These are phyloP conservation scores for Astrephomene gubernaculifera DNA, from an alignment of 139 green algal species.

Conservation along the genomic window DNA sequence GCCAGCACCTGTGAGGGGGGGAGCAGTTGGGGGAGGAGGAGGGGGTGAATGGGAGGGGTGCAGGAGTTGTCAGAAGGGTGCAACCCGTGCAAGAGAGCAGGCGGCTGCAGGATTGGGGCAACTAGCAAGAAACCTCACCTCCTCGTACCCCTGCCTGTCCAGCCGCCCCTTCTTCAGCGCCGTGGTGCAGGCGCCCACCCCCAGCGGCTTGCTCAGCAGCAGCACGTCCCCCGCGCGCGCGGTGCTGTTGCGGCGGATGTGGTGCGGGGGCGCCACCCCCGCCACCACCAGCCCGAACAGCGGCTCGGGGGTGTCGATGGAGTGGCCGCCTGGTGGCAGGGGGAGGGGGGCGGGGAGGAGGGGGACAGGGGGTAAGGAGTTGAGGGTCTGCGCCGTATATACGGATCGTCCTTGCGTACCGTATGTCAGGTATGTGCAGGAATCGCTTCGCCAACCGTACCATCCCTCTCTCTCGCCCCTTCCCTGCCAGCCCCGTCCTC, in stretches of 20 bases:
- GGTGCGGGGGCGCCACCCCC: constrained; percentile 40
- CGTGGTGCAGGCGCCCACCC: constrained; percentile 54
- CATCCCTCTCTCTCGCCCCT: too few relatives aligned
- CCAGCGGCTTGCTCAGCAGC: constrained; percentile 63
- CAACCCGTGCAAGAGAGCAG: too few relatives aligned
- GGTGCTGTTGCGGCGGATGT: constrained; percentile 46
- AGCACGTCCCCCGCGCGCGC: constrained; percentile 42
- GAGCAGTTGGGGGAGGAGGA: not conserved
- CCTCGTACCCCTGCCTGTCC: constrained; percentile 35
- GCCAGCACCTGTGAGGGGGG: constrained; percentile 39
- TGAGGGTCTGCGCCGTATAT: too few relatives aligned
- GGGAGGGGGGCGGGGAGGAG: not conserved
- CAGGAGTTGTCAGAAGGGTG: too few relatives aligned
- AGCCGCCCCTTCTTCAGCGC: constrained; percentile 60
- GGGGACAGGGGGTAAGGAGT: too few relatives aligned
- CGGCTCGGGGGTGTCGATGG: constrained; percentile 55
- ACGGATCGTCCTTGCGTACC: too few relatives aligned
- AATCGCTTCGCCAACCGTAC: too few relatives aligned
- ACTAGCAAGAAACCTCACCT: too few relatives aligned
- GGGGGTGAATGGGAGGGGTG: not conserved
- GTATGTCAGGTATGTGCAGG: too few relatives aligned
- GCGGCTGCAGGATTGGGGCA: too few relatives aligned
- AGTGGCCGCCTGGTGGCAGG: constrained; percentile 47
- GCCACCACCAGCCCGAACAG: constrained; percentile 59
- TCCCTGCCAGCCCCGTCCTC: not conserved